These are phyloP conservation scores for Piromyces sp. DNA, from an alignment of 192 early-diverging fungal species.

Conservation along the genomic window DNA sequence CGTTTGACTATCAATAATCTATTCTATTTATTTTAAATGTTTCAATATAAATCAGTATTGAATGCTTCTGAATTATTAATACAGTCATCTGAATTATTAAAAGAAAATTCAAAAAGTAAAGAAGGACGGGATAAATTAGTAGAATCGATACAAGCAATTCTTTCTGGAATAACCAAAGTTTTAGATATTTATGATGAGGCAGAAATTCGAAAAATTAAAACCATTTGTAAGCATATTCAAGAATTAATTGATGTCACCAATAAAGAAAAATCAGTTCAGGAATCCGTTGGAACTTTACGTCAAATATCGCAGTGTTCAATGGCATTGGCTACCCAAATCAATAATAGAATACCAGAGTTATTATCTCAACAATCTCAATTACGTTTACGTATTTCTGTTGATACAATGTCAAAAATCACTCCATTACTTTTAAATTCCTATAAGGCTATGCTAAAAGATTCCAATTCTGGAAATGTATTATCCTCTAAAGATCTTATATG, in stretches of 20 bases:
- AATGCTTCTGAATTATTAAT: background rate
- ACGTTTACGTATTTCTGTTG: background rate
- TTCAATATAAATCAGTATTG: background rate
- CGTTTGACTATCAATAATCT: no score
- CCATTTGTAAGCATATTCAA: background rate
- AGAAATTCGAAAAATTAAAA: background rate
- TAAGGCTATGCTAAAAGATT: background rate
- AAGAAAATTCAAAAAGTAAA: background rate
- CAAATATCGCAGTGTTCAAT: background rate
- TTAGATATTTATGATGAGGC: background rate
- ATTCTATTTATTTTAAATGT: no score
- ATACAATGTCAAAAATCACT: background rate
- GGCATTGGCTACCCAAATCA: background rate
- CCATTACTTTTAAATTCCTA: background rate
- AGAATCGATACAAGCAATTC: background rate
- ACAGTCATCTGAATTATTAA: background rate
- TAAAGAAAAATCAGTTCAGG: background rate
- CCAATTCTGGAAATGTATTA: background rate
- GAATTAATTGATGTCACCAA: background rate
- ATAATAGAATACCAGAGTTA: background rate
- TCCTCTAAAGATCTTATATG: background rate
- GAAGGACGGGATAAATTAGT: background rate
- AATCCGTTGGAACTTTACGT: background rate
- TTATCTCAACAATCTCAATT: background rate
- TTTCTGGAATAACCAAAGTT: background rate